phyloP scores from a whole-genome alignment of 73 alveolate species.

The Blepharisma japonicum region DNA sequence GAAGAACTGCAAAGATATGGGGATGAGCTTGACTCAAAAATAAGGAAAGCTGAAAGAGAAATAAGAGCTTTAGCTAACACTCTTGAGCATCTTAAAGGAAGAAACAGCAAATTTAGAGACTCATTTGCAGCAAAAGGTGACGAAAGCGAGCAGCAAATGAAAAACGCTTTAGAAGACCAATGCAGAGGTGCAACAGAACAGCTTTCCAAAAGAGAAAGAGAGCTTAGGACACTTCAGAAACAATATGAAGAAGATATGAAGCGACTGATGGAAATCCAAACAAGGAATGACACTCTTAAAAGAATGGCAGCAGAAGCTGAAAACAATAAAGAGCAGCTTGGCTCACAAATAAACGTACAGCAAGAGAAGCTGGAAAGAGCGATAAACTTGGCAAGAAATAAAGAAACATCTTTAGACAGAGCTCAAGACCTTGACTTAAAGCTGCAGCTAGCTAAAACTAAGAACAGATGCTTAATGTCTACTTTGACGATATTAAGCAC shows the following conservation, averaged over 20 bases:
- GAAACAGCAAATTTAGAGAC: conserved; percentile 77
- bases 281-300: conserved; percentile 48
- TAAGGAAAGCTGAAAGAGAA: conserved; percentile 93
- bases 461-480: conserved; percentile 49
- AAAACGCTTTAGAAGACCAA: conserved; percentile 70
- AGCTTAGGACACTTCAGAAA: conserved; percentile 56
- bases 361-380: conserved; percentile 25
- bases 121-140: conserved; percentile 62
- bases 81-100: conserved; percentile 77
- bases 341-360: not conserved
- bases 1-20: conserved; percentile 97
- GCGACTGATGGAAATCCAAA: conserved; percentile 64
- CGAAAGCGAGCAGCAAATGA: conserved; percentile 65
- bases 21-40: conserved; percentile 97
- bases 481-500: conserved; percentile 50
- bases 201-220: conserved; percentile 79
- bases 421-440: conserved; percentile 5
- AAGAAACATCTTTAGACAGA: not conserved
- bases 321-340: not conserved
- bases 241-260: conserved; percentile 75
- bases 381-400: not conserved
- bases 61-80: conserved; percentile 83
- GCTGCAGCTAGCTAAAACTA: not conserved
- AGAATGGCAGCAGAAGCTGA: conserved; percentile 28
- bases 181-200: conserved; percentile 88